phyloP scores from a whole-genome alignment of 2,329 filamentous ascomycete genomes.

The Talaromyces atroroseus region DNA sequence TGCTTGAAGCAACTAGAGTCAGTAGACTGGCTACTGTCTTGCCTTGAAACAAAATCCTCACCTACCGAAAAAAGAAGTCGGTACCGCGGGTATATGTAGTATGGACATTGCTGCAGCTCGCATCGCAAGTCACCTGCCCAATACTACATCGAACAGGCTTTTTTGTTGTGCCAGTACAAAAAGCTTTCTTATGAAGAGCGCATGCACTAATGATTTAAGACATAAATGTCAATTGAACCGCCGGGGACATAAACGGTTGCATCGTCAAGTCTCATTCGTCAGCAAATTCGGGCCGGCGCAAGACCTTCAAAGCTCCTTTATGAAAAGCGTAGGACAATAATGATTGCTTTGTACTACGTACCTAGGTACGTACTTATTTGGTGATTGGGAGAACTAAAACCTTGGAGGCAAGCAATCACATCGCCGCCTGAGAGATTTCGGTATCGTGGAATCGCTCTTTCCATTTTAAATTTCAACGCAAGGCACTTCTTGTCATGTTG shows the following conservation, averaged over 20 bases:
- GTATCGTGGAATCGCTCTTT: too few species aligned
- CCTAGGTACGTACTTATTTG: too few species aligned
- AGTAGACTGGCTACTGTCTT: neutral
- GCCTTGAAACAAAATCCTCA: too few species aligned
- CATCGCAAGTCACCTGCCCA: neutral
- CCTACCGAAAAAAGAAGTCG: neutral
- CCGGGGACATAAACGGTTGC: neutral
- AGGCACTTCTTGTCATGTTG: neutral
- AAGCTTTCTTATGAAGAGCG: too few species aligned
- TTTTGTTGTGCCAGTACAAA: neutral
- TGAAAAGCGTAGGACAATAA: neutral
- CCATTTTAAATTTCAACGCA: neutral
- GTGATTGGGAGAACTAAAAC: too few species aligned
- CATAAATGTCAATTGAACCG: neutral
- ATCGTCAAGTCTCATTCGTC: neutral
- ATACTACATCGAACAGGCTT: neutral
- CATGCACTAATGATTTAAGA: neutral
- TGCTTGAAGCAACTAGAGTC: neutral
- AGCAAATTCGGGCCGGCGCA: neutral
- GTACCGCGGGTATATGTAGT: neutral
- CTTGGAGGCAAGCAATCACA: neutral
- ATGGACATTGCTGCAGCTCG: neutral
- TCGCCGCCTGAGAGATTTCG: neutral
- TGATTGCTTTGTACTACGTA: neutral
- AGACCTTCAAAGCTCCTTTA: too few species aligned